Conservation (phyloP, 2,329 filamentous ascomycete genomes). For the Aspergillus sergii region DNA sequence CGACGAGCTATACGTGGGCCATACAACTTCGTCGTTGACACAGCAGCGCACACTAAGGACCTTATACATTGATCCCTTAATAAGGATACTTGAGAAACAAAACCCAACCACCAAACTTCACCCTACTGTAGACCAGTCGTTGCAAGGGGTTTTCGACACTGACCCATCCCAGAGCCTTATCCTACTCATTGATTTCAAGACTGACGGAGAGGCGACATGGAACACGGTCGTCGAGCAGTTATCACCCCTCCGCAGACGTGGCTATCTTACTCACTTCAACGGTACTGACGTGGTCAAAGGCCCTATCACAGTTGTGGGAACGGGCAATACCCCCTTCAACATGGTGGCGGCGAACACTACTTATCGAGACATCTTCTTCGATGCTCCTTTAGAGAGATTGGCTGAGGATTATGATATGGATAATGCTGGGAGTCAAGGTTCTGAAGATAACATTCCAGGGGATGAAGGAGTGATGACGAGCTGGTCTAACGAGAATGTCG, state of each 20-base stretch:
- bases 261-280: conserved; percentile 56
- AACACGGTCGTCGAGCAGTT: conserved; percentile 46
- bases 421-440: neutral
- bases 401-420: conserved; percentile 21
- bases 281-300: conserved; percentile 45
- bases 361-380: conserved; percentile 59
- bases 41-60: conserved; percentile 51
- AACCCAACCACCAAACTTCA: conserved; percentile 49
- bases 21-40: conserved; percentile 52
- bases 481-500: conserved; percentile 28
- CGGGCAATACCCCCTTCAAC: conserved; percentile 56
- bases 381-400: conserved; percentile 52
- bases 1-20: conserved; percentile 58
- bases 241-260: conserved; percentile 49
- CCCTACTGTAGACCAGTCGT: conserved; percentile 26
- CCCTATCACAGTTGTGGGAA: conserved; percentile 57
- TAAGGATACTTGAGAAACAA: conserved; percentile 52
- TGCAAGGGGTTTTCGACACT: conserved; percentile 55
- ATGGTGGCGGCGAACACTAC: conserved; percentile 49
- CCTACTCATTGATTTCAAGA: conserved; percentile 57
- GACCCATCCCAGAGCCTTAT: conserved; percentile 53
- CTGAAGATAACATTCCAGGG: neutral
- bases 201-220: conserved; percentile 41
- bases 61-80: conserved; percentile 57
- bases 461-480: neutral